Conservation (phyloP, 2,329 filamentous ascomycete species). For the Triangularia verruculosa region DNA sequence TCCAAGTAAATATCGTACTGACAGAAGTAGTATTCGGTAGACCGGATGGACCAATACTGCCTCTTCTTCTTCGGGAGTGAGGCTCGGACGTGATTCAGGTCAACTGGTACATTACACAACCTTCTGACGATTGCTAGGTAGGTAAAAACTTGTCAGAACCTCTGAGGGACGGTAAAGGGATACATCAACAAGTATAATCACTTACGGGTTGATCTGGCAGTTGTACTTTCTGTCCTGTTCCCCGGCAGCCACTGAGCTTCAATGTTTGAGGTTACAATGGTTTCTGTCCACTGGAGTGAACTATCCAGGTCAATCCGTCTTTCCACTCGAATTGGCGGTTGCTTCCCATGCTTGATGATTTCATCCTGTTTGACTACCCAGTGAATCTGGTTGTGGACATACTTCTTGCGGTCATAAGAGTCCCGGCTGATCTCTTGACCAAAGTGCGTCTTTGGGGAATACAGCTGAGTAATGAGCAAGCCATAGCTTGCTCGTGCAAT, state of each 20-base stretch:
- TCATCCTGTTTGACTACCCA: slow-evolving; percentile 46
- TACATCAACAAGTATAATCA: no score
- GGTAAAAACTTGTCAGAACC: not conserved
- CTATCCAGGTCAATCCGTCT: slow-evolving; percentile 32
- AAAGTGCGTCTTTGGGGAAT: slow-evolving; percentile 36
- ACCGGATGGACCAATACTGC: no score
- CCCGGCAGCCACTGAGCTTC: slow-evolving; percentile 37
- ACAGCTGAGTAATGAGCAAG: slow-evolving; percentile 38
- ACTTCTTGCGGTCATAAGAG: slow-evolving; percentile 34
- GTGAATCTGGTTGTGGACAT: slow-evolving; percentile 42
- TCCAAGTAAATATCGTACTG: slow-evolving; percentile 49
- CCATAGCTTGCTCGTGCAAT: slow-evolving; percentile 44
- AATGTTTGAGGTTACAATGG: slow-evolving; percentile 39
- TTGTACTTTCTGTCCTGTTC: slow-evolving; percentile 38
- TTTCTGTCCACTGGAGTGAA: slow-evolving; percentile 37
- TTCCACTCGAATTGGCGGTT: slow-evolving; percentile 35
- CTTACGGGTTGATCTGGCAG: no score
- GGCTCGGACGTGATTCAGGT: slow-evolving; percentile 38
- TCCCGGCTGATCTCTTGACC: slow-evolving; percentile 38
- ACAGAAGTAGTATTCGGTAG: slow-evolving; percentile 38
- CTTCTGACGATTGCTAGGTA: slow-evolving; percentile 37
- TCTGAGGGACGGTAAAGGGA: no score
- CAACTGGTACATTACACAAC: slow-evolving; percentile 41
- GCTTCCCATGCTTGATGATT: slow-evolving; percentile 34
- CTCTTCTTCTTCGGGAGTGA: no score